Evolutionary conservation across 106 monocot genomes (phyloP).

Genomic region (Platanthera guangdongensis): DNA sequence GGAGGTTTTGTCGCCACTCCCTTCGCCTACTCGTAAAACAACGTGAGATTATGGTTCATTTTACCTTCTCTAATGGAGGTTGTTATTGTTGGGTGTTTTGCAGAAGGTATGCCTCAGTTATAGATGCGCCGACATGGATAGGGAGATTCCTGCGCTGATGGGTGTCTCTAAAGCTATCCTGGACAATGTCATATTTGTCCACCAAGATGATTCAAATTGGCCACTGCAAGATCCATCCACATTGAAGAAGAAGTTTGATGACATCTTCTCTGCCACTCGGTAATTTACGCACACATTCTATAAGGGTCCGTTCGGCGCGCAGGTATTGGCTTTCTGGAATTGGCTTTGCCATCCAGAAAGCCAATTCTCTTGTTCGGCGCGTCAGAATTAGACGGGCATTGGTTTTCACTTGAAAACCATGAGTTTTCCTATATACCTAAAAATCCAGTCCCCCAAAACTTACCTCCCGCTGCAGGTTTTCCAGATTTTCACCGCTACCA

Average conservation of each 20-base stretch:
- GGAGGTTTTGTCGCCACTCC: conserved; percentile 35
- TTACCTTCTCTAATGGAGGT: background rate
- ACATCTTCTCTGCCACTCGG: conserved; percentile 99
- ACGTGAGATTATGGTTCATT: background rate
- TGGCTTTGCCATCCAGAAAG: too few relatives aligned
- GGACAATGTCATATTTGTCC: conserved; percentile 99
- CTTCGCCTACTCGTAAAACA: background rate
- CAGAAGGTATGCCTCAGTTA: conserved; percentile 99
- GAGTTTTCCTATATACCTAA: too few relatives aligned
- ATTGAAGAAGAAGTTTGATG: conserved; percentile 98
- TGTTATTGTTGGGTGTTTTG: background rate
- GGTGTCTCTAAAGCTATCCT: conserved; percentile 93
- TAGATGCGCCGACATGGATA: conserved; percentile 97
- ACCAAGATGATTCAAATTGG: conserved; percentile 99
- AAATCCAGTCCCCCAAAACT: too few relatives aligned
- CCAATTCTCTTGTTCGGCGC: too few relatives aligned
- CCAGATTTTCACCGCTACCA: too few relatives aligned
- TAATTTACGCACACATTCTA: conserved; percentile 7
- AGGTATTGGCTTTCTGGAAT: too few relatives aligned
- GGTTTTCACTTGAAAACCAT: too few relatives aligned
- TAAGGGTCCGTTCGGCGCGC: too few relatives aligned
- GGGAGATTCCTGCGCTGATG: conserved; percentile 94
- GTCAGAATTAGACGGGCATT: too few relatives aligned
- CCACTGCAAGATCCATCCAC: conserved; percentile 94
- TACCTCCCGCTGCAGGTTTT: too few relatives aligned